Evolutionary conservation across 1,284 basidiomycete genomes (phyloP), one percentile per base, ranked within the genome.

Genomic region (Veloboletus limbatus): DNA sequence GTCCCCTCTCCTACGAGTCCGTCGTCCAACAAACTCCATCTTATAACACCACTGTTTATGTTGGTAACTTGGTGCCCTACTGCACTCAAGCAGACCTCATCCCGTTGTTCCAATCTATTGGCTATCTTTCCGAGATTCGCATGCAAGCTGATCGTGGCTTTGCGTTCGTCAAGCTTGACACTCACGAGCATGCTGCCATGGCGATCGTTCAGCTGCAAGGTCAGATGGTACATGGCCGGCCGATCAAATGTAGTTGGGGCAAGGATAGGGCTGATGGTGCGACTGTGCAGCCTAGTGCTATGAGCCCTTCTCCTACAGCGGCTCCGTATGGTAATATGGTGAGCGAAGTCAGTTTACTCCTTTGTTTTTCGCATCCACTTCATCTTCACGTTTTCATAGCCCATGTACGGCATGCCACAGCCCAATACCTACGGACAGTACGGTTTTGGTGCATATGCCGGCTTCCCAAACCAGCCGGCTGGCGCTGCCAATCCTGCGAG

Each of bases 121-220:
- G 97, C 42, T 97, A 97, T 69, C 85, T 98, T 42, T 92, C 92
- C 55, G 96, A 99, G 73, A 94, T 98, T 65, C 88, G 96, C 54
- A 95, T 98, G 92, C 95, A 98, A 70, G 84, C 94, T 47, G 96
- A 98, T 71, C 87, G 94, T 51, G 96, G 96, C 25, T 98, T 98
- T 67, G 96, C 96, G 1, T 99, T 99, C 64, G 93, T 98, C 66
- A 98, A 97, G 72, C 80, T 98, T 47, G 95, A 97, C 70, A 93
- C 92, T 36, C 96, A 98, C 67, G 93, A 97, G 67, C 93, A 97
- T 63, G 96, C 96, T 42, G 94, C 96, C 10, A 87, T 92, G 82
- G 96, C 96, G 22, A 98, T 99, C 61, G 88, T 94, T 52, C 90
- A 96, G 62, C 75, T 98, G 44, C 92, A 95, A 68, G 94, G 95